A percentile compares a stretch with the other conserved stretches of the same genome.
Conservation (phyloP, 345 rosid species). For the Bruguiera gymnorhiza region DNA sequence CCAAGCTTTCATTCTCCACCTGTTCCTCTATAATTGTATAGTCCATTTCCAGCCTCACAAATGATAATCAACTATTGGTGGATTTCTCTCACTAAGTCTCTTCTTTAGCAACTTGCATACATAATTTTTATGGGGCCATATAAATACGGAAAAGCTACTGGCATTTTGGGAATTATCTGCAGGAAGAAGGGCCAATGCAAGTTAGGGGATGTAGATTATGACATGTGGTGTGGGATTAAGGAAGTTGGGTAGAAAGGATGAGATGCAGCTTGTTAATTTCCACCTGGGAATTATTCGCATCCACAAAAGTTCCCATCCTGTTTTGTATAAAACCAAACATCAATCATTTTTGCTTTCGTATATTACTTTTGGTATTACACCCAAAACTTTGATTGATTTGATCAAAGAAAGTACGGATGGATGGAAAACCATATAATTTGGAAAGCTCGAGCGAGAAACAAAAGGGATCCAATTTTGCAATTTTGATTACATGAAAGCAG, state of each 20-base stretch:
- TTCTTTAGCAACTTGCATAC: not conserved
- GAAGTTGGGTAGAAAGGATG: constrained; percentile 21
- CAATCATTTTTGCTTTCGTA: not conserved
- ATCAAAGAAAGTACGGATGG: not conserved
- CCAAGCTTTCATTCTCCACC: constrained; percentile 9
- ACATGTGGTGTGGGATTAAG: constrained; percentile 37
- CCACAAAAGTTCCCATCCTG: constrained; percentile 36
- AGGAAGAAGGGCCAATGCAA: constrained; percentile 2
- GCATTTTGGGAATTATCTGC: constrained; percentile 23
- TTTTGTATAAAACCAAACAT: not conserved
- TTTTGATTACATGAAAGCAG: too few relatives aligned
- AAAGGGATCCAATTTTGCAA: too few relatives aligned
- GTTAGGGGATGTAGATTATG: constrained; percentile 11
- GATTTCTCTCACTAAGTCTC: constrained; percentile 23
- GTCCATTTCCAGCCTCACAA: constrained; percentile 30
- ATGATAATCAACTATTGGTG: not conserved
- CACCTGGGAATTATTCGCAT: constrained; percentile 30
- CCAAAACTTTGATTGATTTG: too few relatives aligned
- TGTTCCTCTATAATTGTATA: not conserved
- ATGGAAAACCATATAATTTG: too few relatives aligned
- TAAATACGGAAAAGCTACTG: constrained; percentile 3
- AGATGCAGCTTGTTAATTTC: constrained; percentile 24
- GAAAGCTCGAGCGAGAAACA: too few relatives aligned
- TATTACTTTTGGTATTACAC: not conserved
- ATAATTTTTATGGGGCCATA: not conserved